Conservation (phyloP, 2,329 filamentous ascomycete species). For the Pseudogymnoascus sp. region DNA sequence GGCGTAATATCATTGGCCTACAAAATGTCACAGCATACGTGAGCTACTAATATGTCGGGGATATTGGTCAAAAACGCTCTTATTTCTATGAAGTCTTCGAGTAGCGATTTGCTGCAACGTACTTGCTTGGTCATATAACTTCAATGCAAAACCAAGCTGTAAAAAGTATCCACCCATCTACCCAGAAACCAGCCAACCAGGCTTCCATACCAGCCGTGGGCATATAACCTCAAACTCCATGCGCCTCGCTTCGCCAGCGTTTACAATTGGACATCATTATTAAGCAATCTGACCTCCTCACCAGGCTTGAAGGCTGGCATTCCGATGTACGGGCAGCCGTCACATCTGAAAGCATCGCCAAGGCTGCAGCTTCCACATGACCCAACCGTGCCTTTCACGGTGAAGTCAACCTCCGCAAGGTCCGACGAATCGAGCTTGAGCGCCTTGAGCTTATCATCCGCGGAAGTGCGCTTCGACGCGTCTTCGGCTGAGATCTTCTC, state of each 20-base stretch:
- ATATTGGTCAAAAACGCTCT: not conserved
- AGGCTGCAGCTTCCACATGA: constrained; percentile 92
- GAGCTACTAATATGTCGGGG: not conserved
- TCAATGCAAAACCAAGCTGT: not conserved
- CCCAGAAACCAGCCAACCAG: constrained; percentile 1
- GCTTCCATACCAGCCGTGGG: constrained; percentile 4
- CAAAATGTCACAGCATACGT: not conserved
- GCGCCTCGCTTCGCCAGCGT: constrained; percentile 10
- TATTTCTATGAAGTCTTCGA: not conserved
- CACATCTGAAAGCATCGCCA: constrained; percentile 80
- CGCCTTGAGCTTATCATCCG: constrained; percentile 56
- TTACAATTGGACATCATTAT: constrained; percentile 78
- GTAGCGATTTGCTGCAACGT: not conserved
- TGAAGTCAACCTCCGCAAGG: constrained; percentile 88
- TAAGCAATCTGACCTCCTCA: constrained; percentile 82
- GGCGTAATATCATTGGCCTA: not conserved
- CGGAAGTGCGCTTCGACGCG: constrained; percentile 53
- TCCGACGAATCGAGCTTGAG: constrained; percentile 71
- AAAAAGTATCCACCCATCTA: not conserved
- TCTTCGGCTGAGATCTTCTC: constrained; percentile 84
- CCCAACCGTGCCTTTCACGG: constrained; percentile 92
- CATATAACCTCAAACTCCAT: constrained; percentile 3
- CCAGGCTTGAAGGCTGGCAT: constrained; percentile 95
- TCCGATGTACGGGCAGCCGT: constrained; percentile 76
- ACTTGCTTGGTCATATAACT: not conserved